Conservation (phyloP, 495 filamentous ascomycete genomes). For the Talaromyces ruber region DNA sequence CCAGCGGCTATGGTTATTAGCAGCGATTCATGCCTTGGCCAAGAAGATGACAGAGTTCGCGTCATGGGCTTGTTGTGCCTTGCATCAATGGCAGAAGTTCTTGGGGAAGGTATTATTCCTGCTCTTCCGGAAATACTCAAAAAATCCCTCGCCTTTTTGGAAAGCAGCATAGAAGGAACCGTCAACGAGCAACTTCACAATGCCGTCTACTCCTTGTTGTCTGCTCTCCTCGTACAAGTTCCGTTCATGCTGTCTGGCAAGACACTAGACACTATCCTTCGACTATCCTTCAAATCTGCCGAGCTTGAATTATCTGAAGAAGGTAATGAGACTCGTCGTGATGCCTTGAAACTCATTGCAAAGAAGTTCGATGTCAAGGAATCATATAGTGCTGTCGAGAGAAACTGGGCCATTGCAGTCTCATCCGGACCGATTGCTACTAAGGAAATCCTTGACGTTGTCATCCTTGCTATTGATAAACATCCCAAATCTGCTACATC, state of each 20-base stretch:
- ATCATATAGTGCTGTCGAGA: conserved; percentile 58
- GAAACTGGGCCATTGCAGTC: conserved; percentile 59
- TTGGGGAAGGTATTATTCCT: conserved; percentile 77
- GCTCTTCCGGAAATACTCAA: conserved; percentile 68
- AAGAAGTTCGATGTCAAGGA: conserved; percentile 62
- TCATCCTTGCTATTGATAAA: conserved; percentile 61
- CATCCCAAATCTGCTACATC: conserved; percentile 65
- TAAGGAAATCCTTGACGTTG: conserved; percentile 54
- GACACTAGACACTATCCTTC: conserved; percentile 61
- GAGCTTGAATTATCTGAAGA: conserved; percentile 41
- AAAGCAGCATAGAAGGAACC: conserved; percentile 44
- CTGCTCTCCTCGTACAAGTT: conserved; percentile 66
- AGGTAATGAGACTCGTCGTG: conserved; percentile 52
- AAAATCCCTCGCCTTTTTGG: conserved; percentile 59
- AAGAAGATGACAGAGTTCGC: conserved; percentile 60
- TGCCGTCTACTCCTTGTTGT: conserved; percentile 69
- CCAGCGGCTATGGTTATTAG: conserved; percentile 64
- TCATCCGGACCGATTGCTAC: conserved; percentile 51
- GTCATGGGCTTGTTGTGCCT: conserved; percentile 81
- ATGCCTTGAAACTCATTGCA: conserved; percentile 63
- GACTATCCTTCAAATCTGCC: conserved; percentile 62
- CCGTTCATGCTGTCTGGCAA: conserved; percentile 75
- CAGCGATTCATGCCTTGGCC: conserved; percentile 65
- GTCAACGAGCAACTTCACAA: conserved; percentile 61
- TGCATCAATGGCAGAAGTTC: conserved; percentile 75